phyloP scores from a whole-genome alignment of 306 rosid genomes.

The Dalbergia cochinchinensis region DNA sequence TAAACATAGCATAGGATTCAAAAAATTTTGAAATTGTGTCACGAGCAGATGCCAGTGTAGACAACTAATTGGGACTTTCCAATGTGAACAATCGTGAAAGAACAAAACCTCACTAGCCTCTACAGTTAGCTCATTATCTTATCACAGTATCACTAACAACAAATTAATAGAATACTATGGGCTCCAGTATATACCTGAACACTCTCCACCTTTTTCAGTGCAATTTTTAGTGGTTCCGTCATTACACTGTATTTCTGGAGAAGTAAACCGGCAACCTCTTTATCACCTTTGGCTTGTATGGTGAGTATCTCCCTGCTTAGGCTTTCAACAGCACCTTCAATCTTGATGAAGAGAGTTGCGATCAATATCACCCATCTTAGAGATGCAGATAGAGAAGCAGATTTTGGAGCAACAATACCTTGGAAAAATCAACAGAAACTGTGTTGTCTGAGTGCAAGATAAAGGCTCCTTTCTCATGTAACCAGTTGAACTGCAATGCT shows the following conservation, averaged over 20 bases:
- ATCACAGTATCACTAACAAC: conserved; percentile 16
- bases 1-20: background rate
- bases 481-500: conserved; percentile 96
- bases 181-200: conserved; percentile 81
- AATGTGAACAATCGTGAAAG: background rate
- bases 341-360: conserved; percentile 50
- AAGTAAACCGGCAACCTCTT: conserved; percentile 77
- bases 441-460: conserved; percentile 62
- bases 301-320: conserved; percentile 90
- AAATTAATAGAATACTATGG: conserved; percentile 16
- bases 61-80: conserved; percentile 11
- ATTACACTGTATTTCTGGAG: conserved; percentile 67
- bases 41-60: conserved; percentile 14
- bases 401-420: conserved; percentile 59
- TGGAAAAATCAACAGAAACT: conserved; percentile 82
- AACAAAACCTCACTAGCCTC: background rate
- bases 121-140: conserved; percentile 17
- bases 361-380: conserved; percentile 33
- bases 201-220: conserved; percentile 73
- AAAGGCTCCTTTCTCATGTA: conserved; percentile 84
- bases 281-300: conserved; percentile 93
- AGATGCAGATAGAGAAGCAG: conserved; percentile 29
- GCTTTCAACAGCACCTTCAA: conserved; percentile 87
- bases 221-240: conserved; percentile 70
- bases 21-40: conserved; percentile 2